Conservation (phyloP, 1,284 basidiomycete species). For the Sporisorium exsertum region DNA sequence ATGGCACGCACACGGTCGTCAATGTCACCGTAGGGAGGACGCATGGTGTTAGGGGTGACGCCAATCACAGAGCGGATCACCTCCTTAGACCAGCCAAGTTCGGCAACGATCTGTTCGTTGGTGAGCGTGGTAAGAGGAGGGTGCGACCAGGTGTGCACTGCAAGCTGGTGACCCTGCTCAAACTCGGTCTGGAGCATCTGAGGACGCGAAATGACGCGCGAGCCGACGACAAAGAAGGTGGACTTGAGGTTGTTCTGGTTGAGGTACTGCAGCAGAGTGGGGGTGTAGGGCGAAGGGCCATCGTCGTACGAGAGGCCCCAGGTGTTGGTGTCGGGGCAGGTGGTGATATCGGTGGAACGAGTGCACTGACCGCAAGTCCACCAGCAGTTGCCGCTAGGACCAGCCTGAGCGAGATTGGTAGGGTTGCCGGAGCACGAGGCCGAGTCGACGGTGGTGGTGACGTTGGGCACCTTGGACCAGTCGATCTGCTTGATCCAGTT, state of each 20-base stretch:
- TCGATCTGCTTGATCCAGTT: constrained; percentile 80
- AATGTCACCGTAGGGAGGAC: constrained; percentile 68
- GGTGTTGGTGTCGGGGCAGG: constrained; percentile 82
- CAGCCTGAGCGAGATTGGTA: constrained; percentile 73
- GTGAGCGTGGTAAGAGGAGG: constrained; percentile 80
- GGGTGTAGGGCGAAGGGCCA: constrained; percentile 84
- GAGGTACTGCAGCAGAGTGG: constrained; percentile 77
- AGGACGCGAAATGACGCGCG: constrained; percentile 84
- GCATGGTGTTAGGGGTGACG: constrained; percentile 70
- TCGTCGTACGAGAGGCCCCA: constrained; percentile 81
- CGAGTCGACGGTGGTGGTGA: constrained; percentile 74
- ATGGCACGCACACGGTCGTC: constrained; percentile 69
- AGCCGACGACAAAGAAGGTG: constrained; percentile 94
- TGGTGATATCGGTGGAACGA: constrained; percentile 78
- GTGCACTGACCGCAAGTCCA: constrained; percentile 88
- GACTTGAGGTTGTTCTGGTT: constrained; percentile 77
- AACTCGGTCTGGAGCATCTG: constrained; percentile 83
- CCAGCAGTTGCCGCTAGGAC: constrained; percentile 76
- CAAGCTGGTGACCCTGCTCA: constrained; percentile 75
- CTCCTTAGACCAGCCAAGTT: constrained; percentile 90
- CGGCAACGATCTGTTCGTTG: constrained; percentile 89
- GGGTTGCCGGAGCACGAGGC: constrained; percentile 78
- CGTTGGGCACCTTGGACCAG: constrained; percentile 76
- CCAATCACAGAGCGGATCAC: constrained; percentile 75
- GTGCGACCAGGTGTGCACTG: constrained; percentile 73